Evolutionary conservation across 768 basidiomycete species (phyloP).

Genomic region (Phaeotremella skinneri): DNA sequence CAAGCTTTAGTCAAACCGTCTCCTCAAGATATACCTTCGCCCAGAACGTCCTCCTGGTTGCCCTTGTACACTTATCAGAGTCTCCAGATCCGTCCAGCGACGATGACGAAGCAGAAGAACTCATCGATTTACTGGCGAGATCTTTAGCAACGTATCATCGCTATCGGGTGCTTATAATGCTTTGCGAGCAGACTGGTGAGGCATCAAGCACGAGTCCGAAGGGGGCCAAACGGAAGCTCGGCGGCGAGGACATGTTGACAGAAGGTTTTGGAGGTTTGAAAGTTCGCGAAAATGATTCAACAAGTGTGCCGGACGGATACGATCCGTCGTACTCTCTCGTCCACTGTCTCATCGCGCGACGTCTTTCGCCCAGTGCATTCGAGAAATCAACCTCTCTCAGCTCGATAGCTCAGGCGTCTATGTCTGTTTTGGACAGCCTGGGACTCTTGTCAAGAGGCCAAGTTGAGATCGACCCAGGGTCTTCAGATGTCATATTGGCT

Average conservation of each 20-base stretch:
- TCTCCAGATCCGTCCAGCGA: conserved; percentile 20
- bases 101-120: conserved; percentile 25
- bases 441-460: conserved; percentile 57
- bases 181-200: conserved; percentile 34
- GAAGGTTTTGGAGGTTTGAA: conserved; percentile 27
- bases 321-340: conserved; percentile 39
- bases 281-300: conserved; percentile 16
- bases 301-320: conserved; percentile 19
- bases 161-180: conserved; percentile 32
- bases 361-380: not conserved
- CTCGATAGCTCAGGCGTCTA: conserved; percentile 3
- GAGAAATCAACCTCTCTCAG: not conserved
- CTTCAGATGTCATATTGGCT: conserved; percentile 70
- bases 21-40: conserved; percentile 28
- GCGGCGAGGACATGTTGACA: conserved; percentile 27
- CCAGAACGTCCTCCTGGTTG: conserved; percentile 32
- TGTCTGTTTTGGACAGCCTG: conserved; percentile 58
- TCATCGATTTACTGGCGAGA: conserved; percentile 27
- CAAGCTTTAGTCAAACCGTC: conserved; percentile 24
- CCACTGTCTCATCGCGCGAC: conserved; percentile 34
- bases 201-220: conserved; percentile 16
- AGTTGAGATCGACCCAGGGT: conserved; percentile 53
- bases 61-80: conserved; percentile 31
- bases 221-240: conserved; percentile 20
- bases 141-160: conserved; percentile 32